A percentile compares a stretch with the other conserved stretches of the same genome.
Conservation (phyloP, 495 filamentous ascomycete genomes). For the Tuber melanosporum region DNA sequence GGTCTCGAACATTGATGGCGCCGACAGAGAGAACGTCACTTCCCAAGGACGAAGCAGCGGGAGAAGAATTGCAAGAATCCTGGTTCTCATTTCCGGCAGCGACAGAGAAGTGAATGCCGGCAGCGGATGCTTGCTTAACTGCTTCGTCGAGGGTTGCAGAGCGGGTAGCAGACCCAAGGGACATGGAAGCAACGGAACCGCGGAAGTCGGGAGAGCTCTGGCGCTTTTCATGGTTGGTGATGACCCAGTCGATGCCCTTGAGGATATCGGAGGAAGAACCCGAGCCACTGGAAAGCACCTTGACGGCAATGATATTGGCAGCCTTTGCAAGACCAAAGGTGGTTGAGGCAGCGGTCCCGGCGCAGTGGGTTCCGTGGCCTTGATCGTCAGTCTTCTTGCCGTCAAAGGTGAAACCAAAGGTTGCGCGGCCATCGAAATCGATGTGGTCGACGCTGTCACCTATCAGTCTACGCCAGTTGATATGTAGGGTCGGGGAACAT, state of each 20-base stretch:
- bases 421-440: conserved; percentile 48
- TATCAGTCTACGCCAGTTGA: neutral
- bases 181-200: conserved; percentile 44
- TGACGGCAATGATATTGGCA: conserved; percentile 59
- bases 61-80: conserved; percentile 52
- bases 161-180: conserved; percentile 37
- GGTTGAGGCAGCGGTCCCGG: conserved; percentile 59
- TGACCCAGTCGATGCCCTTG: conserved; percentile 57
- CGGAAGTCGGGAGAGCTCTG: conserved; percentile 42
- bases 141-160: conserved; percentile 54
- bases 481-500: neutral
- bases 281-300: conserved; percentile 55
- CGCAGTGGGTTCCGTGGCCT: conserved; percentile 57
- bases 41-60: conserved; percentile 47
- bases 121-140: conserved; percentile 49
- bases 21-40: conserved; percentile 56
- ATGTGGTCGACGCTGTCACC: conserved; percentile 39
- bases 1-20: conserved; percentile 52
- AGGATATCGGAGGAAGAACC: conserved; percentile 55
- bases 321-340: conserved; percentile 66
- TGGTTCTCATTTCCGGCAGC: conserved; percentile 61
- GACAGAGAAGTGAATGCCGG: conserved; percentile 57
- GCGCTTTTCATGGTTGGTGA: conserved; percentile 45
- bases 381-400: conserved; percentile 41
- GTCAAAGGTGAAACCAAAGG: conserved; percentile 43